Evolutionary conservation across 495 filamentous ascomycete species (phyloP).

Genomic region (Trichoderma virens): DNA sequence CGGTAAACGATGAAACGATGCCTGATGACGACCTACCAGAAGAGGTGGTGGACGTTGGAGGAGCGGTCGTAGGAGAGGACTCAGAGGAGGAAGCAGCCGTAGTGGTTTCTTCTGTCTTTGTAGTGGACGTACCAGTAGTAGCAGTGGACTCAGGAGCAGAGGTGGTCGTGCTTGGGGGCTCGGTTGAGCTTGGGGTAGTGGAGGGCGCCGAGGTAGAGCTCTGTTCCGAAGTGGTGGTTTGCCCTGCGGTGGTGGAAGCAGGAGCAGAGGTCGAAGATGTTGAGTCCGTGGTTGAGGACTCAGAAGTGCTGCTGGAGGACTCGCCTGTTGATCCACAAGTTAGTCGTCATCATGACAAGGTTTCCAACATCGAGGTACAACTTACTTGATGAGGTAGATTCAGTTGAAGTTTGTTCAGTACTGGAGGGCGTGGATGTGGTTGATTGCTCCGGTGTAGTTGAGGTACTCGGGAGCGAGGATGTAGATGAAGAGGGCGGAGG

Average conservation of each 20-base stretch:
- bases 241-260: slow-evolving; percentile 12
- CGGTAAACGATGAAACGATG: slow-evolving; percentile 12
- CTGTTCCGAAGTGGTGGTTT: slow-evolving; percentile 11
- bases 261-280: slow-evolving; percentile 14
- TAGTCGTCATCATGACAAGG: not conserved
- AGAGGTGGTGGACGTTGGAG: slow-evolving; percentile 12
- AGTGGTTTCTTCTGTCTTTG: slow-evolving; percentile 1
- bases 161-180: not conserved
- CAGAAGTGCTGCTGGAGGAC: not conserved
- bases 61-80: slow-evolving; percentile 3
- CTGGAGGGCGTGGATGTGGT: slow-evolving; percentile 14
- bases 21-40: slow-evolving; percentile 15
- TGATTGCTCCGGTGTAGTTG: not conserved
- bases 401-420: not conserved
- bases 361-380: not conserved
- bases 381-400: not conserved
- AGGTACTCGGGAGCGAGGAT: too few relatives aligned
- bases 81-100: slow-evolving; percentile 12
- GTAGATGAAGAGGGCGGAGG: not conserved
- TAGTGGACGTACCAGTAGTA: slow-evolving; percentile 7
- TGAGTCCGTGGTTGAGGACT: slow-evolving; percentile 13
- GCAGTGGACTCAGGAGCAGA: not conserved
- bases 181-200: slow-evolving; percentile 12
- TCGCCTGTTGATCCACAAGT: not conserved
- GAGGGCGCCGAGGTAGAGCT: slow-evolving; percentile 12